These are phyloP conservation scores for Nectriaceae sp. DNA, from an alignment of 2,329 filamentous ascomycete genomes.

Conservation along the genomic window DNA sequence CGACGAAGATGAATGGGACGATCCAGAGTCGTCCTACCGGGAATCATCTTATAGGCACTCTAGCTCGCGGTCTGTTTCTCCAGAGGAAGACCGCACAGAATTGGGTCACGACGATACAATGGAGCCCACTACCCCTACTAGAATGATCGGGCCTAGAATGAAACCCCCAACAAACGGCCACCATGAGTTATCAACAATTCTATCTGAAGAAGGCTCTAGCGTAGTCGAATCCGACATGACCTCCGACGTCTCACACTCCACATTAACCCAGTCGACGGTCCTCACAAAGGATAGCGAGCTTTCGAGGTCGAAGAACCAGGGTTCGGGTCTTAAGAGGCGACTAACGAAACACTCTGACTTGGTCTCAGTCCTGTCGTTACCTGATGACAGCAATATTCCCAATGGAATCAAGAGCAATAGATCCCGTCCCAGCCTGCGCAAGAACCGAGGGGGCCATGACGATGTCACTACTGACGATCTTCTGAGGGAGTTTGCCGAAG, in stretches of 20 bases:
- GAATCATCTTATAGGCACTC: conserved; percentile 1
- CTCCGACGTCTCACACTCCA: conserved; percentile 50
- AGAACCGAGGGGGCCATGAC: conserved; percentile 65
- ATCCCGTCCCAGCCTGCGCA: conserved; percentile 77
- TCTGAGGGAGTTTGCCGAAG: conserved; percentile 76
- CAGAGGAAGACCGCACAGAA: conserved; percentile 20
- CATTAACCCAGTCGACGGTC: conserved; percentile 54
- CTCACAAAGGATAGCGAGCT: conserved; percentile 49
- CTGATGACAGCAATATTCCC: conserved; percentile 56
- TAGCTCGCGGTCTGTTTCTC: conserved; percentile 18
- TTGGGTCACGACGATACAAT: conserved; percentile 16
- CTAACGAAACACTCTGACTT: conserved; percentile 92
- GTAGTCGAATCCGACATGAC: conserved; percentile 50
- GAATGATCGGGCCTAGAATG: conserved; percentile 36
- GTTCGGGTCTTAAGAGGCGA: conserved; percentile 65
- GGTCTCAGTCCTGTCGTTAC: conserved; percentile 85
- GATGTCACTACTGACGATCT: conserved; percentile 74
- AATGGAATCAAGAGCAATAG: conserved; percentile 68
- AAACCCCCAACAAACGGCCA: conserved; percentile 55
- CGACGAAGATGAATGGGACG: conserved; percentile 27
- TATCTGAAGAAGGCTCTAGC: conserved; percentile 53
- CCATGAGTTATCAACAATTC: conserved; percentile 59
- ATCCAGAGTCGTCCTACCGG: conserved; percentile 21
- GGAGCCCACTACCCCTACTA: conserved; percentile 23
- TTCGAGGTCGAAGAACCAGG: conserved; percentile 44